phyloP scores from a whole-genome alignment of 2,329 filamentous ascomycete species.

The Colletotrichum tropicicola region DNA sequence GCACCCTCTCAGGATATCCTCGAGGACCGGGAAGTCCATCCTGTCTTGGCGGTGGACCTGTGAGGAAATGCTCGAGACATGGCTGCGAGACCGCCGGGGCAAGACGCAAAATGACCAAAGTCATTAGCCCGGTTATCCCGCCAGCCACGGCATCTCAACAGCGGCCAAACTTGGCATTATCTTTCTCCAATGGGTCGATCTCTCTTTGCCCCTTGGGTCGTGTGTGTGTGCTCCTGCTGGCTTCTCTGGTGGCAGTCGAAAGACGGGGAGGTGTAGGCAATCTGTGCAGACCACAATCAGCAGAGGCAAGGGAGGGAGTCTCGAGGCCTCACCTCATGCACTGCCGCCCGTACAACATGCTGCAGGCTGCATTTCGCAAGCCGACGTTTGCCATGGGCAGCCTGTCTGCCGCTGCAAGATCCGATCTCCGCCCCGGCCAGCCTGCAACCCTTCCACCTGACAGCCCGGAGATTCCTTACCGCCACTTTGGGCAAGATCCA shows the following conservation, averaged over 20 bases:
- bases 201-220: background rate
- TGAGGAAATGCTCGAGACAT: constrained; percentile 9
- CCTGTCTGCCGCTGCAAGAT: constrained; percentile 19
- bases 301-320: background rate
- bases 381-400: background rate
- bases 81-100: background rate
- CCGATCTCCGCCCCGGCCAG: constrained; percentile 20
- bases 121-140: background rate
- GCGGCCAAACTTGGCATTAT: background rate
- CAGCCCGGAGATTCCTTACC: constrained; percentile 23
- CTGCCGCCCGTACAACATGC: background rate
- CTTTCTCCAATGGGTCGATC: background rate
- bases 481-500: constrained; percentile 19
- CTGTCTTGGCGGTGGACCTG: constrained; percentile 3
- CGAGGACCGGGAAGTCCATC: background rate
- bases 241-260: background rate
- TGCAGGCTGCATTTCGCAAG: constrained; percentile 2
- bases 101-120: background rate
- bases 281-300: no score
- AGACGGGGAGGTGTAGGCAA: background rate
- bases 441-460: constrained; percentile 6
- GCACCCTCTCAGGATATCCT: background rate
- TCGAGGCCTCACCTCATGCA: background rate
- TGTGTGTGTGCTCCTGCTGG: background rate
- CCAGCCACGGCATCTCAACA: background rate